Conservation (phyloP, 257 asterid genomes). For the Solanum piurae region DNA sequence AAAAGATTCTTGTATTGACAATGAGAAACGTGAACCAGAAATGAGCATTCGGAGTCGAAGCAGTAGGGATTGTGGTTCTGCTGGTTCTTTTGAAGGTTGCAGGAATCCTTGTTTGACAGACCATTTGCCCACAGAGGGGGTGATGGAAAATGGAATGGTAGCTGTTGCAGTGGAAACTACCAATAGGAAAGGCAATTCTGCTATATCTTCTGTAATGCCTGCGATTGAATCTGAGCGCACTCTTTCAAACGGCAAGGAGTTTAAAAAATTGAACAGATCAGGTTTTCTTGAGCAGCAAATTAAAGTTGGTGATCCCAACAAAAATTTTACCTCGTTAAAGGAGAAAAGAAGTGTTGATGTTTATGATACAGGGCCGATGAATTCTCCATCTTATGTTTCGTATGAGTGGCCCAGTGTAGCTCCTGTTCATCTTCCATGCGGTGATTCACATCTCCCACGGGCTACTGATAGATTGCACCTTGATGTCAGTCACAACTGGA, state of each 20-base stretch:
- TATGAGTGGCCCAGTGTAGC: conserved; percentile 92
- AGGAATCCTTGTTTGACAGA: conserved; percentile 20
- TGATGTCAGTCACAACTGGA: conserved; percentile 92
- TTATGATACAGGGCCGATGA: conserved; percentile 51
- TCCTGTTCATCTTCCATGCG: conserved; percentile 44
- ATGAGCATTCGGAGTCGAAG: conserved; percentile 5
- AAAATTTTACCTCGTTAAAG: conserved; percentile 22
- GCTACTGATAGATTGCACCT: conserved; percentile 96
- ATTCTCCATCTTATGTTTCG: conserved; percentile 57
- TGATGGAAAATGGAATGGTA: conserved; percentile 18
- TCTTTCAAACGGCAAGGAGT: conserved; percentile 18
- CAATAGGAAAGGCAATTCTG: conserved; percentile 19
- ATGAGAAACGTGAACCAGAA: conserved; percentile 19
- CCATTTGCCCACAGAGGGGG: conserved; percentile 13
- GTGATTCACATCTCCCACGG: conserved; percentile 64
- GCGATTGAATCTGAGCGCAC: conserved; percentile 23
- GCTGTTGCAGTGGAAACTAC: conserved; percentile 16
- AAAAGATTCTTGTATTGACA: conserved; percentile 18
- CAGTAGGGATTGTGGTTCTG: conserved; percentile 8
- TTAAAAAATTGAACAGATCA: conserved; percentile 10
- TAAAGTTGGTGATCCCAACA: conserved; percentile 31
- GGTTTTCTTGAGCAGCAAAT: conserved; percentile 29
- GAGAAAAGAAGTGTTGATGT: conserved; percentile 43
- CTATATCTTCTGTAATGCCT: conserved; percentile 23
- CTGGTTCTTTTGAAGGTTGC: conserved; percentile 17